phyloP scores from a whole-genome alignment of 495 filamentous ascomycete species.

The Corynascus novoguineensis region DNA sequence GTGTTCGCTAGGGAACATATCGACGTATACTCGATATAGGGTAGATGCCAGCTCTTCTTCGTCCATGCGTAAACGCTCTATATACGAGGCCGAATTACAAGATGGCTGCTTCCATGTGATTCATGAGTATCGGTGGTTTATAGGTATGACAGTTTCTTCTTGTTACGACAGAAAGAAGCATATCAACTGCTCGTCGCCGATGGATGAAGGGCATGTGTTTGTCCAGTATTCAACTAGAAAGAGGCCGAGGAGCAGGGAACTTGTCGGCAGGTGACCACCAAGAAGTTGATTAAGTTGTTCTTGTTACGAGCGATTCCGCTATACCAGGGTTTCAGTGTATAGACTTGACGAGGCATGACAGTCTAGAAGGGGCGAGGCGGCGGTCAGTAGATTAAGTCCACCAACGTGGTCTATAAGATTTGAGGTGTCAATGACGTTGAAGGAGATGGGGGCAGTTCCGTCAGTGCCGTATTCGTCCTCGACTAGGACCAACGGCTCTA shows the following conservation, averaged over 20 bases:
- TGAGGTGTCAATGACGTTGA: slow-evolving; percentile 29
- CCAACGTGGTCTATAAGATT: slow-evolving; percentile 23
- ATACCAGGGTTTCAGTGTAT: slow-evolving; percentile 22
- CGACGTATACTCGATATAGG: not conserved
- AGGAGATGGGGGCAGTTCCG: slow-evolving; percentile 20
- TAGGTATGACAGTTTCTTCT: slow-evolving; percentile 10
- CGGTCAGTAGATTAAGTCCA: slow-evolving; percentile 23
- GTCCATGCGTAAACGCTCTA: slow-evolving; percentile 7
- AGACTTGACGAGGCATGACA: slow-evolving; percentile 19
- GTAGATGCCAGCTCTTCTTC: not conserved
- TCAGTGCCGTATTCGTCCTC: slow-evolving; percentile 10
- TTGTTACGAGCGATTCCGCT: slow-evolving; percentile 6
- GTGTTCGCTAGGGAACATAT: slow-evolving; percentile 2
- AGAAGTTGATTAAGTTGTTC: slow-evolving; percentile 19
- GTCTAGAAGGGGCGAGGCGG: slow-evolving; percentile 22
- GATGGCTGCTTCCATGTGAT: slow-evolving; percentile 12
- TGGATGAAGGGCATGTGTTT: slow-evolving; percentile 24
- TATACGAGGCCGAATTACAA: slow-evolving; percentile 1
- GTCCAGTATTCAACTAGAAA: slow-evolving; percentile 26
- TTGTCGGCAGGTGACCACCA: slow-evolving; percentile 16
- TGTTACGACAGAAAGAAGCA: not conserved
- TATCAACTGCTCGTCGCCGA: slow-evolving; percentile 17
- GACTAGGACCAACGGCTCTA: slow-evolving; percentile 15
- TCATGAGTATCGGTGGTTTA: slow-evolving; percentile 25
- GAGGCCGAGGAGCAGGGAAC: slow-evolving; percentile 25